A percentile compares a stretch with the other conserved stretches of the same genome.
Evolutionary conservation across 2,329 filamentous ascomycete genomes (phyloP).

Genomic region (Triangularia setosa): DNA sequence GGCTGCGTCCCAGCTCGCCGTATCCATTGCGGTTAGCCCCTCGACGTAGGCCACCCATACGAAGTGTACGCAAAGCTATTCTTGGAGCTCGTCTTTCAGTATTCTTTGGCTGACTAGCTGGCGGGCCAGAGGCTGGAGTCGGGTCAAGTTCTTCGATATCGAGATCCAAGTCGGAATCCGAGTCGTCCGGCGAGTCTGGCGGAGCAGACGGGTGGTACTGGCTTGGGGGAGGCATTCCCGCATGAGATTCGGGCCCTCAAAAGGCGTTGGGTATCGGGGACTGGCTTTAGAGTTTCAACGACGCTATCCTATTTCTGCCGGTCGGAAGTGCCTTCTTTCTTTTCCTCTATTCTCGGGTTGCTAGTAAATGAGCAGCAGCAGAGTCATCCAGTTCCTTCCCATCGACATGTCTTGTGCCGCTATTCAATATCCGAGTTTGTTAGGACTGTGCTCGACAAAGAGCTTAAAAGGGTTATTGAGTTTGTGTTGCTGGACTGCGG

Average conservation of each 20-base stretch:
- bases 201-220: conserved; percentile 53
- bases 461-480: not conserved
- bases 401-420: not conserved
- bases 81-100: conserved; percentile 47
- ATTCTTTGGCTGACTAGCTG: conserved; percentile 32
- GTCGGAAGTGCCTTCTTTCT: not conserved
- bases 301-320: not conserved
- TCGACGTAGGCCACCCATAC: conserved; percentile 61
- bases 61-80: conserved; percentile 69
- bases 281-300: conserved; percentile 5
- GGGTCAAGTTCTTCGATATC: conserved; percentile 79
- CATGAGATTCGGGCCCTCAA: conserved; percentile 28
- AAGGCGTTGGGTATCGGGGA: not conserved
- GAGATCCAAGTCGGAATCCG: conserved; percentile 73
- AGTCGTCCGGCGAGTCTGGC: conserved; percentile 65
- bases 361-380: not conserved
- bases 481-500: not conserved
- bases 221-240: conserved; percentile 55
- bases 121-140: conserved; percentile 31
- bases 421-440: not conserved
- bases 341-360: not conserved
- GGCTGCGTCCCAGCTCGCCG: conserved; percentile 56
- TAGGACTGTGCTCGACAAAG: not conserved
- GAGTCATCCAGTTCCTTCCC: not conserved
- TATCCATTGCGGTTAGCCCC: conserved; percentile 53